A percentile compares a stretch with the other conserved stretches of the same genome.
Evolutionary conservation across 768 basidiomycete species (phyloP).

Genomic region (Termitomyces heimii): DNA sequence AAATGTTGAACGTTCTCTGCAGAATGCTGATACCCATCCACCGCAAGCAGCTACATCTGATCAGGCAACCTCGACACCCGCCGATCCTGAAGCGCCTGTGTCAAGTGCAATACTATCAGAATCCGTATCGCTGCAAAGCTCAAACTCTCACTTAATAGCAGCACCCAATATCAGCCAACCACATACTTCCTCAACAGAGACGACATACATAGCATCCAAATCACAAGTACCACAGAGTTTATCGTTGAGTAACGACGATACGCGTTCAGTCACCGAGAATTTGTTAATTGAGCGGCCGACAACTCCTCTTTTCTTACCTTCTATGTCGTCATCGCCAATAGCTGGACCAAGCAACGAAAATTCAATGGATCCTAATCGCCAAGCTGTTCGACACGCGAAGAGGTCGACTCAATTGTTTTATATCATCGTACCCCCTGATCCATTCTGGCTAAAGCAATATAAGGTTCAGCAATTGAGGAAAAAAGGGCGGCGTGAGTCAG

Average conservation of each 20-base stretch:
- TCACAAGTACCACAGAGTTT: neutral
- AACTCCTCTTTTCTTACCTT: constrained; percentile 45
- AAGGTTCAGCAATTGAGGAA: constrained; percentile 4
- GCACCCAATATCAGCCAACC: neutral
- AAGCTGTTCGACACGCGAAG: neutral
- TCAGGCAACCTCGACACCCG: neutral
- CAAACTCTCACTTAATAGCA: neutral
- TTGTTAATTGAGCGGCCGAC: constrained; percentile 11
- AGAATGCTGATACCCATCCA: neutral
- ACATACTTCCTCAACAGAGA: neutral
- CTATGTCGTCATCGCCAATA: constrained; percentile 29
- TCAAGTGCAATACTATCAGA: neutral
- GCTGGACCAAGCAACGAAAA: neutral
- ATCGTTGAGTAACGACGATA: neutral
- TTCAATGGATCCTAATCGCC: neutral
- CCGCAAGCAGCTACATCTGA: neutral
- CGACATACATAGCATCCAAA: neutral
- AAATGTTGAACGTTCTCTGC: neutral
- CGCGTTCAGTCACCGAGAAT: neutral
- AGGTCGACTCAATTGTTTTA: constrained; percentile 7
- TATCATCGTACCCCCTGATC: constrained; percentile 27
- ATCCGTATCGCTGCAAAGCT: neutral
- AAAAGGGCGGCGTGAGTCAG: neutral
- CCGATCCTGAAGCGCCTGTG: too few species aligned
- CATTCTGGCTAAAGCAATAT: constrained; percentile 19